phyloP scores from a whole-genome alignment of 2,329 filamentous ascomycete genomes.

The Cladosporium phlei region DNA sequence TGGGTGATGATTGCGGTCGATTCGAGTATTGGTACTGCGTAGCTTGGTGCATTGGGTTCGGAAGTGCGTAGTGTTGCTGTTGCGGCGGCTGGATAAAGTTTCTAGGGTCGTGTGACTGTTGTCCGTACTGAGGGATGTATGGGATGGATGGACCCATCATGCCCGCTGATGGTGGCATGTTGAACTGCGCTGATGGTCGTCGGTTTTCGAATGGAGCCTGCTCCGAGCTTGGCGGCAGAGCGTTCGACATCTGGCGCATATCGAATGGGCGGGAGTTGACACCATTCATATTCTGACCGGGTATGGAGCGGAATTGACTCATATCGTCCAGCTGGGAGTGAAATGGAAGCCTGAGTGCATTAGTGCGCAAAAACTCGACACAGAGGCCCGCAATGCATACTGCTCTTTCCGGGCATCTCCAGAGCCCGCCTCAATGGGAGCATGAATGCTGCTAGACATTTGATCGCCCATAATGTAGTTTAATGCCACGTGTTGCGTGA shows the following conservation, averaged over 20 bases:
- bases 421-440: neutral
- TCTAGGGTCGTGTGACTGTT: slow-evolving; percentile 17
- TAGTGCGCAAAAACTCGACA: neutral
- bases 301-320: neutral
- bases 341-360: slow-evolving; percentile 11
- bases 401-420: neutral
- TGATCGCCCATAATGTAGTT: slow-evolving; percentile 10
- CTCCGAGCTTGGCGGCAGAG: slow-evolving; percentile 12
- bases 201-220: neutral
- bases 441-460: too few relatives aligned
- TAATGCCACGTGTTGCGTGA: too few relatives aligned
- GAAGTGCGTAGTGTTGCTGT: neutral
- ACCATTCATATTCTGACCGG: neutral
- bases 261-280: slow-evolving; percentile 13
- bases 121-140: slow-evolving; percentile 18
- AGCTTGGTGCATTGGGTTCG: neutral
- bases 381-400: neutral
- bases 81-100: slow-evolving; percentile 16
- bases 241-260: slow-evolving; percentile 15
- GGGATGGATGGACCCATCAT: slow-evolving; percentile 15
- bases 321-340: slow-evolving; percentile 17
- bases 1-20: slow-evolving; percentile 2
- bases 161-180: slow-evolving; percentile 7
- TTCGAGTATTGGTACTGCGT: neutral
- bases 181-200: slow-evolving; percentile 6